Evolutionary conservation across 1,139 yeast species (phyloP), one percentile per base, ranked within the genome.

Genomic region (Lodderomyces margitis): DNA sequence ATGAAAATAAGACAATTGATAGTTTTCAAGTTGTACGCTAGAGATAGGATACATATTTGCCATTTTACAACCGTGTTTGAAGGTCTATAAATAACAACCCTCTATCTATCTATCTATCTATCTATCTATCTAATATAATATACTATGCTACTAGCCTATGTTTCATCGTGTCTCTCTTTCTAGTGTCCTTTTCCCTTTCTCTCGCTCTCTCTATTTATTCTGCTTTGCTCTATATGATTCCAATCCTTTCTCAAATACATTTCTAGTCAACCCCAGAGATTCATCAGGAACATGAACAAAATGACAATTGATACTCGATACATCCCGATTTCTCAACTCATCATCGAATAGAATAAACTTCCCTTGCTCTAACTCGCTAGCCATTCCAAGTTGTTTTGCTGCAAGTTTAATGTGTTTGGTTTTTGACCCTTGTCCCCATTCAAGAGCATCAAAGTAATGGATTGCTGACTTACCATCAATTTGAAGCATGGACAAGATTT

Each of bases 381-480:
- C 55, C 40, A 68, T 41, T 1, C 56, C 53, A 5, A 79, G 63
- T 31, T 66, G 71, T 40, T 67, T 60, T 2, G 74, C 72, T 0
- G 78, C 74, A 38, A 66, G 66, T 23, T 59, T 56, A 39, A 85
- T 78, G 56, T 85, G 94, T 31, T 63, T 67, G 12, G 68, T 68
- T 55, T 85, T 85, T n/a, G 82, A 64, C 2, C 83, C 82, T 34
- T 74, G 72, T 0, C 89, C 88, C 85, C 86, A 83, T 48, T 80
- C 86, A 39, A 76, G 59, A 42, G 71, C 70, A 44, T 72, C 74
- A 46, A 85, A 79, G 45, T 61, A 74, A 11, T 66, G 54, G 17
- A 66, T 61, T 30, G 80, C 70, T 0, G 84, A 78, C 40, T 59
- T 59, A 10, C 63, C 75, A 28, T 70, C 72, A 3, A 85, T 61